Evolutionary conservation across 2,329 filamentous ascomycete genomes (phyloP).

Genomic region (Truncatella angustata): DNA sequence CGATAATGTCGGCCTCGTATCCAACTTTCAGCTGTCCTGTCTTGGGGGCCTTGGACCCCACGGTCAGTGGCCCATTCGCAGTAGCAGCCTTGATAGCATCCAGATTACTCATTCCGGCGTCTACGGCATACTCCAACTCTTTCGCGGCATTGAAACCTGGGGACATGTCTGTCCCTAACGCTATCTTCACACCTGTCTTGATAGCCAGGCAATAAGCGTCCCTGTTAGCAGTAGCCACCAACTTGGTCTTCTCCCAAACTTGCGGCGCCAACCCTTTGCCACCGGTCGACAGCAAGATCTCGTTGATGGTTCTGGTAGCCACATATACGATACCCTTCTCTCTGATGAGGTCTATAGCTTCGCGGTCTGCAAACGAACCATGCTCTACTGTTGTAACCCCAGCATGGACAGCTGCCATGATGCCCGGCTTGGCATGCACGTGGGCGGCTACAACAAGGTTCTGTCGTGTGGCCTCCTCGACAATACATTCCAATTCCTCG

Average conservation of each 20-base stretch:
- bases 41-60: slow-evolving; percentile 41
- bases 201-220: slow-evolving; percentile 40
- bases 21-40: slow-evolving; percentile 42
- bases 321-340: slow-evolving; percentile 42
- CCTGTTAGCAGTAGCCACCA: slow-evolving; percentile 31
- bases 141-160: slow-evolving; percentile 45
- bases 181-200: slow-evolving; percentile 40
- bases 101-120: slow-evolving; percentile 46
- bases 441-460: slow-evolving; percentile 41
- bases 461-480: slow-evolving; percentile 39
- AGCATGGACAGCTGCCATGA: slow-evolving; percentile 41
- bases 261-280: slow-evolving; percentile 29
- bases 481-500: slow-evolving; percentile 40
- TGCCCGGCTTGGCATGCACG: slow-evolving; percentile 44
- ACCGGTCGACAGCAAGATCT: slow-evolving; percentile 33
- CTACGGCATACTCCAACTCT: slow-evolving; percentile 40
- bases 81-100: slow-evolving; percentile 51
- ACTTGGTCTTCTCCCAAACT: slow-evolving; percentile 35
- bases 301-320: slow-evolving; percentile 41
- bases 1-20: slow-evolving; percentile 49
- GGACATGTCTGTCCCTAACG: slow-evolving; percentile 45
- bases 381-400: slow-evolving; percentile 49
- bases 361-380: slow-evolving; percentile 44
- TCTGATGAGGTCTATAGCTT: slow-evolving; percentile 41
- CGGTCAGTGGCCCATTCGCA: slow-evolving; percentile 41